phyloP scores from a whole-genome alignment of 2,329 filamentous ascomycete genomes.

The Monosporascus sp. region DNA sequence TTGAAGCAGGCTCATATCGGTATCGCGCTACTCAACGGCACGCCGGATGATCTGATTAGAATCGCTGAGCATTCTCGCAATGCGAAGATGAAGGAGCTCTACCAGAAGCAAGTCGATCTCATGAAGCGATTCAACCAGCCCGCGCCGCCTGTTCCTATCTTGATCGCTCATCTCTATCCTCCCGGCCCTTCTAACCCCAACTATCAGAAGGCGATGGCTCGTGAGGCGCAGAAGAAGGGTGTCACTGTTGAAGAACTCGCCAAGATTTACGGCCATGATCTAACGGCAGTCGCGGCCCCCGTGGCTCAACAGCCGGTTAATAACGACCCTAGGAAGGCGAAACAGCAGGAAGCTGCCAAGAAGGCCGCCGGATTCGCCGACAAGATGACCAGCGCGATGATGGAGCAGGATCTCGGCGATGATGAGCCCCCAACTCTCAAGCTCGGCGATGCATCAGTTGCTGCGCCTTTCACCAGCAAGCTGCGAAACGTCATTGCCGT shows the following conservation, averaged over 20 bases:
- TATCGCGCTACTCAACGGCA: slow-evolving; percentile 92
- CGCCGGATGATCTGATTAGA: slow-evolving; percentile 80
- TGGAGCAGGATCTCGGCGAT: slow-evolving; percentile 84
- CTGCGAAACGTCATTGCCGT: slow-evolving; percentile 94
- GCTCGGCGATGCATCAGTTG: slow-evolving; percentile 93
- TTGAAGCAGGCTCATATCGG: slow-evolving; percentile 98
- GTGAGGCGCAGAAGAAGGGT: slow-evolving; percentile 76
- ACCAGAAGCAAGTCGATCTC: slow-evolving; percentile 88
- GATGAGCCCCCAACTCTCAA: slow-evolving; percentile 93
- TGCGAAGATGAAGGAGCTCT: slow-evolving; percentile 97
- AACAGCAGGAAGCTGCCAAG: slow-evolving; percentile 60
- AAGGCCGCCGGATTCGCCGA: slow-evolving; percentile 78
- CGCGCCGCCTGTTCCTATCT: slow-evolving; percentile 79
- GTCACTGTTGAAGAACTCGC: slow-evolving; percentile 55
- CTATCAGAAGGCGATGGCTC: slow-evolving; percentile 84
- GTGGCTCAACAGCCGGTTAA: slow-evolving; percentile 56
- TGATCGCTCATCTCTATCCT: slow-evolving; percentile 92
- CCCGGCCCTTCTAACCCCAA: slow-evolving; percentile 89
- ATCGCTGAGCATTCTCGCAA: slow-evolving; percentile 92
- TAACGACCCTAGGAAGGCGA: slow-evolving; percentile 48
- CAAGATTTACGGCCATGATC: slow-evolving; percentile 46
- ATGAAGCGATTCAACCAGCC: slow-evolving; percentile 97
- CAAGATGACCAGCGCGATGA: slow-evolving; percentile 78
- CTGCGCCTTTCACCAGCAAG: slow-evolving; percentile 96
- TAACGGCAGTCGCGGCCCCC: slow-evolving; percentile 62